phyloP scores from a whole-genome alignment of 345 rosid genomes.

The Gossypium turneri region DNA sequence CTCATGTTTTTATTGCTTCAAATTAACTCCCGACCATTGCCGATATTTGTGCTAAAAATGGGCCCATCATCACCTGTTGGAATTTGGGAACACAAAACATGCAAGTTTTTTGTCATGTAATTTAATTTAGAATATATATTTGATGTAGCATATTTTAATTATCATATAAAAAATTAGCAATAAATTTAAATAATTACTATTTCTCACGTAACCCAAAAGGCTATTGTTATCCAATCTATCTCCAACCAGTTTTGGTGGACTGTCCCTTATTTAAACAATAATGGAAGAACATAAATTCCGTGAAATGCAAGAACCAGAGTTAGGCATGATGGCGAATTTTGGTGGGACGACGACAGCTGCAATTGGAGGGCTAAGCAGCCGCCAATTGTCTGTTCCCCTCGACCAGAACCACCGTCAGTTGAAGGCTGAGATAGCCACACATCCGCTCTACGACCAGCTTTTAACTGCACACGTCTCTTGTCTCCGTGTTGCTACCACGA shows the following conservation, averaged over 20 bases:
- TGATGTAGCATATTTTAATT: no score
- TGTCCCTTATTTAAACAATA: neutral
- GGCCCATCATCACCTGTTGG: no score
- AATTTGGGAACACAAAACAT: no score
- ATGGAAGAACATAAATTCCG: neutral
- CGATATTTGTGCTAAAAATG: no score
- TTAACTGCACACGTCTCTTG: conserved; percentile 84
- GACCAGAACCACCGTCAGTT: conserved; percentile 50
- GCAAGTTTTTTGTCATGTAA: no score
- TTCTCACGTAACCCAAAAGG: conserved; percentile 24
- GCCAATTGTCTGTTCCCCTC: conserved; percentile 39
- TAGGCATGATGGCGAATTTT: conserved; percentile 62
- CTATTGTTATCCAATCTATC: conserved; percentile 21
- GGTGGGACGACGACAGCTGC: conserved; percentile 24
- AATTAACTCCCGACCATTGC: neutral
- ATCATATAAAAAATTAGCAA: no score
- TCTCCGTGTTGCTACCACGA: conserved; percentile 88
- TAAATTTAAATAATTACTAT: neutral
- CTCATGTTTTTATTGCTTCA: neutral
- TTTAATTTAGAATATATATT: no score
- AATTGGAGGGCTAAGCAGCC: conserved; percentile 31
- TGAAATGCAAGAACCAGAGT: conserved; percentile 70
- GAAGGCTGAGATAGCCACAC: conserved; percentile 79
- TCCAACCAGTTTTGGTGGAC: neutral
- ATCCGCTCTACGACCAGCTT: conserved; percentile 83